A percentile compares a stretch with the other conserved stretches of the same genome.
Evolutionary conservation across 352 stramenopile species (phyloP).

Genomic region (Pythium insidiosum): DNA sequence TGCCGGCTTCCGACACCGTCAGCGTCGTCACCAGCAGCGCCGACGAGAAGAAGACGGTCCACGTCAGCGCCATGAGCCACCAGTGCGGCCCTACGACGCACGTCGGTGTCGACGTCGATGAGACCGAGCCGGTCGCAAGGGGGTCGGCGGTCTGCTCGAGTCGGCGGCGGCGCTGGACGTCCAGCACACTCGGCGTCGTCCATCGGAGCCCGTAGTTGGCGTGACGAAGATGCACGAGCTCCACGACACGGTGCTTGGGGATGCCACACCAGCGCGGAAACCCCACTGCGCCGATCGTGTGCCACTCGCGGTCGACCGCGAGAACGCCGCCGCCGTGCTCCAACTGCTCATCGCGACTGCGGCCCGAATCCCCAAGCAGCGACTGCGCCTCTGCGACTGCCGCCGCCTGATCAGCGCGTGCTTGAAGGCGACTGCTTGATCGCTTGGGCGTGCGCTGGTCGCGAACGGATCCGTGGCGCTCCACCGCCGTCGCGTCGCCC

Average conservation of each 20-base stretch:
- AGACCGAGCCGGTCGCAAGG: too few species aligned
- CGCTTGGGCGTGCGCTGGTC: too few species aligned
- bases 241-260: conserved; percentile 9
- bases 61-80: conserved; percentile 64
- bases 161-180: neutral
- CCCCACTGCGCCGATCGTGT: too few species aligned
- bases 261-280: conserved; percentile 1
- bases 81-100: conserved; percentile 75
- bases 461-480: too few species aligned
- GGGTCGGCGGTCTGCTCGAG: conserved; percentile 1
- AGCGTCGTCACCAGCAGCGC: conserved; percentile 36
- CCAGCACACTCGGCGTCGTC: conserved; percentile 4
- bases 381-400: too few species aligned
- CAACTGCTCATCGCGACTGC: too few species aligned
- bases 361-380: too few species aligned
- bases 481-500: too few species aligned
- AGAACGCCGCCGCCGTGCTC: too few species aligned
- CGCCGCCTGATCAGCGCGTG: too few species aligned
- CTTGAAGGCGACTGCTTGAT: too few species aligned
- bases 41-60: conserved; percentile 35
- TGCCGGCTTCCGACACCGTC: conserved; percentile 32
- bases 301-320: too few species aligned
- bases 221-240: conserved; percentile 45
- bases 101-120: conserved; percentile 12
- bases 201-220: conserved; percentile 53